Conservation (phyloP, 2,329 filamentous ascomycete species). For the Thielaviopsis populi region DNA sequence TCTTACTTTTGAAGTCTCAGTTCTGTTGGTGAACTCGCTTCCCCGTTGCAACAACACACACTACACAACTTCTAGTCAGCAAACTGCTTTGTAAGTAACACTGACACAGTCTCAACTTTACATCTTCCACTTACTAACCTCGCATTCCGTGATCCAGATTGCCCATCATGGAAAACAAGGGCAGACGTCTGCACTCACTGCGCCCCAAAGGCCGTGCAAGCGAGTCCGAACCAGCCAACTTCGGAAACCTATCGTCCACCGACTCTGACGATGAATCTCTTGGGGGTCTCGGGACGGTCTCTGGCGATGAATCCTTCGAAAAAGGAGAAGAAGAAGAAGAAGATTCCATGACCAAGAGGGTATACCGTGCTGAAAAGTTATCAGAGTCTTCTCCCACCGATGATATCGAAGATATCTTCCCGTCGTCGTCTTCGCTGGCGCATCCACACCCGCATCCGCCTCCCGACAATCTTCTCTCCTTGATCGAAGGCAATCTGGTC, state of each 20-base stretch:
- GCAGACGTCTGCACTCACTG: neutral
- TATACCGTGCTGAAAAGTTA: neutral
- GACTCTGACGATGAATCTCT: neutral
- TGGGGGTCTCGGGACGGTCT: neutral
- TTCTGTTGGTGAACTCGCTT: neutral
- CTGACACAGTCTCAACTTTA: no score
- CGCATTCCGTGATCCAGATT: neutral
- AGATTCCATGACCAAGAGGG: neutral
- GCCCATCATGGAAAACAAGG: neutral
- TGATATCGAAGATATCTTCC: neutral
- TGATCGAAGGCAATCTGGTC: neutral
- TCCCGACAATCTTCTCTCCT: neutral
- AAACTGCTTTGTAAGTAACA: no score
- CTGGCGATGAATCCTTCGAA: neutral
- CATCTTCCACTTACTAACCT: neutral
- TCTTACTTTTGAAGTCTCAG: no score
- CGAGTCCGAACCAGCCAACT: neutral
- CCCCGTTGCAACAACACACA: neutral
- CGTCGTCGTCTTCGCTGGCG: neutral
- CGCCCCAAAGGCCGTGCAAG: neutral
- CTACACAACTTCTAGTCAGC: no score
- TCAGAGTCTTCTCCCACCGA: neutral
- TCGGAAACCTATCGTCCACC: neutral
- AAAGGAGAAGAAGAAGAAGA: neutral
- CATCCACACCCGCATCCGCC: neutral